phyloP scores from a whole-genome alignment of 306 rosid species.

The Quercus engelmannii region DNA sequence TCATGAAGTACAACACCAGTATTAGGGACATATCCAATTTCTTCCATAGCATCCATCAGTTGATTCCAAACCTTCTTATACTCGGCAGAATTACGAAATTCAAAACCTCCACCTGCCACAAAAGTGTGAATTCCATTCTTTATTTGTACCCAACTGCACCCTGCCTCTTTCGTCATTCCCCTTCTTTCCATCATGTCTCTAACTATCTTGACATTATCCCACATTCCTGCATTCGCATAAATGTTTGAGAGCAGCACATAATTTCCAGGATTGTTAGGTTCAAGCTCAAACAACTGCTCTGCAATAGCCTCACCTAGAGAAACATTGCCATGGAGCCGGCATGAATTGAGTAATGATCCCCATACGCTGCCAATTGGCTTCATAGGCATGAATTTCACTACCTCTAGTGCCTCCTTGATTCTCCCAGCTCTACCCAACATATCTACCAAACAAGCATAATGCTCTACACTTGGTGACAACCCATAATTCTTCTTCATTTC shows the following conservation, averaged over 20 bases:
- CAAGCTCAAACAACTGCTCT: conserved; percentile 35
- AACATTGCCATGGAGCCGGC: conserved; percentile 44
- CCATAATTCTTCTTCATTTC: conserved; percentile 36
- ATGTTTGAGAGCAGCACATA: conserved; percentile 60
- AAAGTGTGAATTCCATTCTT: conserved; percentile 43
- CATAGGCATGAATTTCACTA: conserved; percentile 50
- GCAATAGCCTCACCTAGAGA: conserved; percentile 38
- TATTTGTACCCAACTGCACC: conserved; percentile 56
- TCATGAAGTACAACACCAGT: conserved; percentile 56
- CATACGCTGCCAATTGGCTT: conserved; percentile 51
- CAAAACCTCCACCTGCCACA: conserved; percentile 50
- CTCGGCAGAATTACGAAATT: conserved; percentile 41
- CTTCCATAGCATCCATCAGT: conserved; percentile 30
- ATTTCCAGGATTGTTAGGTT: conserved; percentile 53
- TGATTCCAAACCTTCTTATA: conserved; percentile 40
- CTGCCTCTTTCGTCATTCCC: conserved; percentile 49
- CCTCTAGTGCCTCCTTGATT: conserved; percentile 34
- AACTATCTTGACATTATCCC: conserved; percentile 46
- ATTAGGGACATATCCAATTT: conserved; percentile 38
- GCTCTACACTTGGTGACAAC: conserved; percentile 42
- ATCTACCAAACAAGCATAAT: conserved; percentile 56
- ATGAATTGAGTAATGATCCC: conserved; percentile 60
- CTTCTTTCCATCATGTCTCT: conserved; percentile 47
- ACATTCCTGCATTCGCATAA: conserved; percentile 53
- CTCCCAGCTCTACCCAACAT: conserved; percentile 48